Percentiles rank a stretch among this genome's conserved stretches.
phyloP scores from a whole-genome alignment of 371 early-diverging fungal species.

The Conidiobolus coronatus region DNA sequence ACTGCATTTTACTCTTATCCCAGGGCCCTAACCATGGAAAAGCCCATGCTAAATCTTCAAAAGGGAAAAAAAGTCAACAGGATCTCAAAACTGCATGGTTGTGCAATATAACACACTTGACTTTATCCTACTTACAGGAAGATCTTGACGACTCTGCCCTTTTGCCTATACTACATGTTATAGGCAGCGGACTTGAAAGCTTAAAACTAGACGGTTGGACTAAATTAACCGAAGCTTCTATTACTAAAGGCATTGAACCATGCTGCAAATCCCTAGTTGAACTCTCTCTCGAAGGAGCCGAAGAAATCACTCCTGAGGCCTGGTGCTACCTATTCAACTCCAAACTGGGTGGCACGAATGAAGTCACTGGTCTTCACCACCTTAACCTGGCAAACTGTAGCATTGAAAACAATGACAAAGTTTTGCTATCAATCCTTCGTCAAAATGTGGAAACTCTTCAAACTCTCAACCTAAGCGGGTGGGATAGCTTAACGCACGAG shows the following conservation, averaged over 20 bases:
- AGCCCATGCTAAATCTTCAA: too few relatives aligned
- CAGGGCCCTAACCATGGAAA: too few relatives aligned
- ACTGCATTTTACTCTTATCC: slow-evolving; percentile 15
- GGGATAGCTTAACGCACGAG: neutral
- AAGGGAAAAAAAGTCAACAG: neutral
- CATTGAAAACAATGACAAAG: neutral
- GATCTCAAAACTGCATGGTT: neutral
- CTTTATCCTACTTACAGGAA: neutral
- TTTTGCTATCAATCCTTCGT: neutral
- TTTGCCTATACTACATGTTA: neutral
- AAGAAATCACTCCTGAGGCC: neutral
- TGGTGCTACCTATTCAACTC: neutral
- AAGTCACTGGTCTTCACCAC: neutral
- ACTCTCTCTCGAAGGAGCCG: neutral
- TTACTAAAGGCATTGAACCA: neutral
- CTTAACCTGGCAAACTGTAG: neutral
- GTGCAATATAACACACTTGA: neutral
- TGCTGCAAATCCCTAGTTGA: neutral
- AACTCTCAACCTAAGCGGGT: neutral
- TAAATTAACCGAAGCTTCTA: neutral
- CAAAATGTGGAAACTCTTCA: neutral
- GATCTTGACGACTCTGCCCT: neutral
- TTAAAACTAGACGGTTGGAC: neutral
- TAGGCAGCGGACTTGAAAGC: neutral
- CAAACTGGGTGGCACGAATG: neutral